Conservation (phyloP, 2,329 filamentous ascomycete species). For the Fusarium transvaalense region DNA sequence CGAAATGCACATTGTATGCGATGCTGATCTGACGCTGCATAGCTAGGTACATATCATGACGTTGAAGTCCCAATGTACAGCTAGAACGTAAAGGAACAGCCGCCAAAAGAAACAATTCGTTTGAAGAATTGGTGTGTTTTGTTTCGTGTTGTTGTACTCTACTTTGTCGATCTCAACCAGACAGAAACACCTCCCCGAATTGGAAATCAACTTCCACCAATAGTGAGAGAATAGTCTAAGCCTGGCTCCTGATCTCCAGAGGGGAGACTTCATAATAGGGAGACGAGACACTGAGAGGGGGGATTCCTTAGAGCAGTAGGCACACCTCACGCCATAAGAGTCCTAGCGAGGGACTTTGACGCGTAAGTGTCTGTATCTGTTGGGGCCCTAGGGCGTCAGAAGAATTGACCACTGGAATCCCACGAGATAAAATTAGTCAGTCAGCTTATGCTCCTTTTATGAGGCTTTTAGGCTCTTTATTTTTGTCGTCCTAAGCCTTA, state of each 20-base stretch:
- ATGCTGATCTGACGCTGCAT: constrained; percentile 17
- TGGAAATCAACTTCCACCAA: constrained; percentile 31
- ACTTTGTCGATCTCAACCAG: not conserved
- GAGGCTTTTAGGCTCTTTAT: no score
- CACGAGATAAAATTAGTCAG: no score
- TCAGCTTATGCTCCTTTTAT: no score
- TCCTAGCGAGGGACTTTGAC: constrained; percentile 22
- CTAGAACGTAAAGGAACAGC: constrained; percentile 1
- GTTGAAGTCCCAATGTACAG: not conserved
- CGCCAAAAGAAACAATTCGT: not conserved
- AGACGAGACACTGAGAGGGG: not conserved
- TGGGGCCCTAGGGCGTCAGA: no score
- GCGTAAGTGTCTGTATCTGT: constrained; percentile 29
- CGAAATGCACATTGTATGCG: constrained; percentile 13
- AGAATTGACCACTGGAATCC: no score
- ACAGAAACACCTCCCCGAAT: constrained; percentile 10
- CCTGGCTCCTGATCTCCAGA: constrained; percentile 1
- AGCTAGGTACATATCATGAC: not conserved
- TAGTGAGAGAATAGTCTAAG: constrained; percentile 6
- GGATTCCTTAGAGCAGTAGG: not conserved
- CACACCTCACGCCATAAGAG: constrained; percentile 6
- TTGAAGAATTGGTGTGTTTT: constrained; percentile 12
- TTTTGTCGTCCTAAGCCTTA: no score
- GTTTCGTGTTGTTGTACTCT: constrained; percentile 24
- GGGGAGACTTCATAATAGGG: not conserved